Percentiles rank a stretch among this genome's conserved stretches.
phyloP scores from a whole-genome alignment of 2,329 filamentous ascomycete species.

The Graphiopsis chlorocephala region DNA sequence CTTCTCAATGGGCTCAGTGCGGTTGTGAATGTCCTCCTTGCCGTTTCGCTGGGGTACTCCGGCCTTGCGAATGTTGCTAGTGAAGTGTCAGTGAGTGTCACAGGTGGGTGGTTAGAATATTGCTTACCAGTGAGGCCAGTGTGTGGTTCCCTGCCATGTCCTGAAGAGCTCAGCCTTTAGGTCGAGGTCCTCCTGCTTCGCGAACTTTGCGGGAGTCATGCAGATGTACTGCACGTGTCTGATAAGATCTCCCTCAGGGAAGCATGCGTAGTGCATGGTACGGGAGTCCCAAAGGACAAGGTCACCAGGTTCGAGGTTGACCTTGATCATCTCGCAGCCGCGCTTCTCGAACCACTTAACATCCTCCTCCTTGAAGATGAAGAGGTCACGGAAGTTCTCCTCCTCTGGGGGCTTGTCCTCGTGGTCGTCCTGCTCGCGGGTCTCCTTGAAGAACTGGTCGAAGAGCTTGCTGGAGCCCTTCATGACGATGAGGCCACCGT shows the following conservation, averaged over 20 bases:
- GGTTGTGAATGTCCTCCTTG: constrained; percentile 37
- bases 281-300: constrained; percentile 33
- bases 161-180: constrained; percentile 37
- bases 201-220: constrained; percentile 38
- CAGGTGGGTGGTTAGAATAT: background rate
- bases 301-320: constrained; percentile 24
- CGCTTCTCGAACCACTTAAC: constrained; percentile 28
- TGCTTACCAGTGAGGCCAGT: constrained; percentile 36
- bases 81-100: background rate
- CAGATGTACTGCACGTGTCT: constrained; percentile 35
- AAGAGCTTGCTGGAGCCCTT: constrained; percentile 43
- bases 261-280: constrained; percentile 46
- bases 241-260: constrained; percentile 27
- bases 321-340: constrained; percentile 23
- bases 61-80: constrained; percentile 38
- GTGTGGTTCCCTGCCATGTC: constrained; percentile 37
- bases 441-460: constrained; percentile 46
- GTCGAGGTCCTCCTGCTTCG: constrained; percentile 34
- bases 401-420: constrained; percentile 35
- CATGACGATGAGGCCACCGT: constrained; percentile 49
- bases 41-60: constrained; percentile 39
- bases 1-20: constrained; percentile 41
- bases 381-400: constrained; percentile 40
- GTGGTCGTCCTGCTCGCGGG: constrained; percentile 28
- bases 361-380: constrained; percentile 40